A percentile compares a stretch with the other conserved stretches of the same genome.
These are phyloP conservation scores for Plasmodium gaboni DNA, from an alignment of 169 alveolate species.

Conservation along the genomic window DNA sequence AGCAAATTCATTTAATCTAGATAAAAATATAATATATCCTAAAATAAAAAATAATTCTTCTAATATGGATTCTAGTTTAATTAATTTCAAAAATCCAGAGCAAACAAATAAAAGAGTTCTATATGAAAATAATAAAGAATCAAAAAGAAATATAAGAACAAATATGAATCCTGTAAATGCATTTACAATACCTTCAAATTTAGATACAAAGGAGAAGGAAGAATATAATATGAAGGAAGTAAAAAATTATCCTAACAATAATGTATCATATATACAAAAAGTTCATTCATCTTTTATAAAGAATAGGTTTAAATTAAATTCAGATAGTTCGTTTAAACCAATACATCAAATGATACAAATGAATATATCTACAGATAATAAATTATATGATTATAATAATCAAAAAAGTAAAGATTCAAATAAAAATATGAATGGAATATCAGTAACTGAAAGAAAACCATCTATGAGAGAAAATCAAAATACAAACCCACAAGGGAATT, in stretches of 20 bases:
- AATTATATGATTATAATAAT: not conserved
- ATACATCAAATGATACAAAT: not conserved
- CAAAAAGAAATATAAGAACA: not conserved
- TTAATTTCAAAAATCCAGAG: not conserved
- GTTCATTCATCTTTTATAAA: not conserved
- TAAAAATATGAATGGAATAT: too few relatives aligned
- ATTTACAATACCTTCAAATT: not conserved
- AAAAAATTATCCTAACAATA: not conserved
- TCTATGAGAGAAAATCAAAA: not conserved
- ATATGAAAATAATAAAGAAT: constrained; percentile 3
- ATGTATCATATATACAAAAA: not conserved
- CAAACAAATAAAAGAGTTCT: not conserved
- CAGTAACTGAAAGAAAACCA: not conserved
- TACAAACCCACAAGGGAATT: constrained; percentile 33
- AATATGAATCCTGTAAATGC: not conserved
- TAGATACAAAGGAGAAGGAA: too few relatives aligned
- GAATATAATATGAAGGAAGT: too few relatives aligned
- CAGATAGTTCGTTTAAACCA: not conserved
- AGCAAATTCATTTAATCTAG: constrained; percentile 43
- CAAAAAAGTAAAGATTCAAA: too few relatives aligned
- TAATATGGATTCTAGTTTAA: not conserved
- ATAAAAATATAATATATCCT: constrained; percentile 40
- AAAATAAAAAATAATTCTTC: constrained; percentile 3
- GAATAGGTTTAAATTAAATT: not conserved
- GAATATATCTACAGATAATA: not conserved